Percentiles rank a stretch among this genome's conserved stretches.
phyloP scores from a whole-genome alignment of 202 grass and related monocot genomes.

The Panicum hallii region DNA sequence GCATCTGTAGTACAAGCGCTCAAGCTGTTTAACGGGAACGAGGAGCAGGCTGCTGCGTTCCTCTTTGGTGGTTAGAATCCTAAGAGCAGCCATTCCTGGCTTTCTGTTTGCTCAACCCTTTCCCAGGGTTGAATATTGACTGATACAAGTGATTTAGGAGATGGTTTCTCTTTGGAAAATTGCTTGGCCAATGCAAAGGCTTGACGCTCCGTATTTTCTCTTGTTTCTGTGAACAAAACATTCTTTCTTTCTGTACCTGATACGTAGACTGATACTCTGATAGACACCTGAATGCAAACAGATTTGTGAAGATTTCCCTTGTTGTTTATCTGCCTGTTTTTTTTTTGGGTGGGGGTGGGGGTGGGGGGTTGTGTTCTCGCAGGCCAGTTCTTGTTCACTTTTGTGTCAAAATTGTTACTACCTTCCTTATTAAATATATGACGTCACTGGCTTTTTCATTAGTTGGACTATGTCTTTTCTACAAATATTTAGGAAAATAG shows the following conservation, averaged over 20 bases:
- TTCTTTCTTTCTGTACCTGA: conserved; percentile 38
- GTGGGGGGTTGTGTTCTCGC: neutral
- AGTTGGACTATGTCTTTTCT: no score
- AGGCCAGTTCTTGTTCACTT: neutral
- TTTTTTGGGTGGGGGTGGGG: no score
- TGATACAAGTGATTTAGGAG: conserved; percentile 33
- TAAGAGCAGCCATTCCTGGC: conserved; percentile 5
- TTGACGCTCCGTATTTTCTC: conserved; percentile 11
- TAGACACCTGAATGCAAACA: conserved; percentile 21
- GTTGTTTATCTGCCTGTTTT: neutral
- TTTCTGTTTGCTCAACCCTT: conserved; percentile 27
- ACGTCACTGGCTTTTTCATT: no score
- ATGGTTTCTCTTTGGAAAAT: conserved; percentile 25
- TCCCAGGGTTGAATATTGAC: conserved; percentile 42
- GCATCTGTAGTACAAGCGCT: conserved; percentile 75
- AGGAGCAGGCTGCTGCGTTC: conserved; percentile 81
- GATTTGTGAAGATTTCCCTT: conserved; percentile 5
- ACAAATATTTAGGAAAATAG: no score
- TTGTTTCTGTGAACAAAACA: neutral
- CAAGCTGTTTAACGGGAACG: conserved; percentile 78
- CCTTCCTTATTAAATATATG: no score
- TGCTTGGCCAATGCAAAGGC: conserved; percentile 24
- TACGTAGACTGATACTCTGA: conserved; percentile 3
- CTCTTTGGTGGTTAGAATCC: conserved; percentile 68
- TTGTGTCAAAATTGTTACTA: neutral